These are phyloP conservation scores for Sporisorium exsertum DNA, from an alignment of 1,284 basidiomycete species.

Conservation along the genomic window DNA sequence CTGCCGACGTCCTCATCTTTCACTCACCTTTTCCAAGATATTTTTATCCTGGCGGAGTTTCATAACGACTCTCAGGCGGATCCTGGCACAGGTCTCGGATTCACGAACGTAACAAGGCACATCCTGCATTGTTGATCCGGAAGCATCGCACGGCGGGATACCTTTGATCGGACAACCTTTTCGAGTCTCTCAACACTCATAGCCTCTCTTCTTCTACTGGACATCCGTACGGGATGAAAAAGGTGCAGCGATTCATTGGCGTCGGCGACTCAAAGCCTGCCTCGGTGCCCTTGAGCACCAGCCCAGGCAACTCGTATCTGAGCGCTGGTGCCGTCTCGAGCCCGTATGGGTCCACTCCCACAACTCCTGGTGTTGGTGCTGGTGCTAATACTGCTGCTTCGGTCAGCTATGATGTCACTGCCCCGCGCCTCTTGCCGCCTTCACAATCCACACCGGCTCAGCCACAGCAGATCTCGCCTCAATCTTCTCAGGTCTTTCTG, in stretches of 20 bases:
- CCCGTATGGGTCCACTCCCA: not conserved
- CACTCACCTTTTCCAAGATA: not conserved
- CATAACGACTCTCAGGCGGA: too few relatives aligned
- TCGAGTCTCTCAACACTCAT: not conserved
- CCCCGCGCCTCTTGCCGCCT: conserved; percentile 21
- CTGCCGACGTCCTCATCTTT: not conserved
- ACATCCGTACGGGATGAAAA: conserved; percentile 23
- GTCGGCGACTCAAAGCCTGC: conserved; percentile 51
- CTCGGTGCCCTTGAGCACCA: conserved; percentile 33
- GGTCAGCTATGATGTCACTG: conserved; percentile 6
- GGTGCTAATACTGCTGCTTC: not conserved
- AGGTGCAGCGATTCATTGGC: conserved; percentile 47
- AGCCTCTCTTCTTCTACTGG: not conserved
- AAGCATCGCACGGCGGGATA: too few relatives aligned
- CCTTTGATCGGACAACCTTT: not conserved
- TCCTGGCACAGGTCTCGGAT: too few relatives aligned
- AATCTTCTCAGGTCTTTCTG: conserved; percentile 25
- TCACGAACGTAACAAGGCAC: not conserved
- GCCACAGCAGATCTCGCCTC: conserved; percentile 27
- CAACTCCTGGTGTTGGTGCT: conserved; percentile 2
- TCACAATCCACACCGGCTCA: conserved; percentile 14
- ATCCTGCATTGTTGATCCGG: too few relatives aligned
- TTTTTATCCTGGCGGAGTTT: not conserved
- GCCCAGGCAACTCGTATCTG: conserved; percentile 22
- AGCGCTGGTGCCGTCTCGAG: conserved; percentile 5